Percentiles rank a stretch among this genome's conserved stretches.
Conservation (phyloP, 1,284 basidiomycete genomes). For the Phylloboletellus chloephorus region DNA sequence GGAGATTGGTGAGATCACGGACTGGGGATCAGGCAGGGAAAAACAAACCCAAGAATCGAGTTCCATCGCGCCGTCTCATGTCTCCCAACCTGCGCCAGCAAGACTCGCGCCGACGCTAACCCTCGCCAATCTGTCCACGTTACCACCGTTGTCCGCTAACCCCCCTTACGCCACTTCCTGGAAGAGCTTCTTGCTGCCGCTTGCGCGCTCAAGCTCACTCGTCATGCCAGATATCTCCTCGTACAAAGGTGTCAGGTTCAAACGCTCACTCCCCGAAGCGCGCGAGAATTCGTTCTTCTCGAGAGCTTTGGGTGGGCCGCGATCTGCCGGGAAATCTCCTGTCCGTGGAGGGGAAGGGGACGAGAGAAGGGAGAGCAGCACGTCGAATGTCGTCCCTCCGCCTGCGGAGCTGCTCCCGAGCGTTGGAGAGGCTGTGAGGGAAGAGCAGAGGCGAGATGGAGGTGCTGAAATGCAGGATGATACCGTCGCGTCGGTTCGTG, state of each 20-base stretch:
- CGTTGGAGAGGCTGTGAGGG: not conserved
- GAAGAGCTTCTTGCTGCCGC: too few species aligned
- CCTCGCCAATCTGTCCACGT: not conserved
- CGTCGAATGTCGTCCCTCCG: not conserved
- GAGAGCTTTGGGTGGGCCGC: constrained; percentile 13
- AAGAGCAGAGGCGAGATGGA: not conserved
- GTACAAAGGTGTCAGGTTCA: constrained; percentile 23
- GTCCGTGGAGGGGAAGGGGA: not conserved
- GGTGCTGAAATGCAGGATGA: constrained; percentile 10
- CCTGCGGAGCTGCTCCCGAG: not conserved
- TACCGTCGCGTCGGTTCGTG: not conserved
- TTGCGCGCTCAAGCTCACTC: constrained; percentile 2
- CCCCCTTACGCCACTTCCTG: constrained; percentile 2
- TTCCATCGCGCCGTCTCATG: not conserved
- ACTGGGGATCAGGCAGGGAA: not conserved
- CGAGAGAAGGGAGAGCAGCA: not conserved
- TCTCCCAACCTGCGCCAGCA: not conserved
- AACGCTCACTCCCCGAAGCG: constrained; percentile 6
- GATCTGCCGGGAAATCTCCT: not conserved
- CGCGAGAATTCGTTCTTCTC: constrained; percentile 26
- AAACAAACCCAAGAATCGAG: not conserved
- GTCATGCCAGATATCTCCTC: constrained; percentile 25
- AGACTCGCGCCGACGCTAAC: not conserved
- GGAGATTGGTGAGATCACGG: constrained; percentile 18
- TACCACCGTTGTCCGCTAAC: not conserved